Percentiles rank a stretch among this genome's conserved stretches.
Conservation (phyloP, 768 basidiomycete genomes). For the Mycena alexandri region DNA sequence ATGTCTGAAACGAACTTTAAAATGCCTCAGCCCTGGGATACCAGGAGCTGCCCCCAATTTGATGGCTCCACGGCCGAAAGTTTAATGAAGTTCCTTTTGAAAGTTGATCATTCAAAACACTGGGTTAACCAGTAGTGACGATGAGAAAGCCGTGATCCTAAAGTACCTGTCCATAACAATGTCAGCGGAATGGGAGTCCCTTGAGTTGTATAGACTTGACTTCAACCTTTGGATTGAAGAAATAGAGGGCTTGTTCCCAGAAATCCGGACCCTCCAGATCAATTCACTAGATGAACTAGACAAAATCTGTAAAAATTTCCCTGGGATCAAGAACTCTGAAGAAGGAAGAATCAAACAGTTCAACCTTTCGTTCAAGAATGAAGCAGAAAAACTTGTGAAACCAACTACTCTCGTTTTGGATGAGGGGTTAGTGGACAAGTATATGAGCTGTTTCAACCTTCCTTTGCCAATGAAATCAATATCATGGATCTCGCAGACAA, state of each 20-base stretch:
- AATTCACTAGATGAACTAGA: not conserved
- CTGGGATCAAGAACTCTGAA: not conserved
- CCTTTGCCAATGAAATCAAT: not conserved
- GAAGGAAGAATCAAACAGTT: not conserved
- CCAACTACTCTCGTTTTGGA: not conserved
- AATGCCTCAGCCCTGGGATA: no score
- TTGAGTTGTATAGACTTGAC: not conserved
- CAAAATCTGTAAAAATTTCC: not conserved
- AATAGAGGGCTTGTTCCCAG: not conserved
- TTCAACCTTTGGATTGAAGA: not conserved
- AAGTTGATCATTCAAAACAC: not conserved
- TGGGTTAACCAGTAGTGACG: not conserved
- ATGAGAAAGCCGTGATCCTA: not conserved
- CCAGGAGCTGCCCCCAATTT: not conserved
- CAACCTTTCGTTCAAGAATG: not conserved
- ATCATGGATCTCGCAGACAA: not conserved
- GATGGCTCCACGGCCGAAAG: not conserved
- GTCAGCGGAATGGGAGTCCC: not conserved
- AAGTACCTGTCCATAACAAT: not conserved
- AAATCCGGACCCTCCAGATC: not conserved
- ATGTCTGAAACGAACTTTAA: no score
- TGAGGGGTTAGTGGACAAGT: not conserved
- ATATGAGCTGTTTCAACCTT: not conserved
- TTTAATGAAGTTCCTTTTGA: not conserved
- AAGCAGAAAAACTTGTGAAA: not conserved